Evolutionary conservation across 106 monocot species (phyloP), one percentile per base, ranked within the genome.

Genomic region (Dioscorea dumetorum): DNA sequence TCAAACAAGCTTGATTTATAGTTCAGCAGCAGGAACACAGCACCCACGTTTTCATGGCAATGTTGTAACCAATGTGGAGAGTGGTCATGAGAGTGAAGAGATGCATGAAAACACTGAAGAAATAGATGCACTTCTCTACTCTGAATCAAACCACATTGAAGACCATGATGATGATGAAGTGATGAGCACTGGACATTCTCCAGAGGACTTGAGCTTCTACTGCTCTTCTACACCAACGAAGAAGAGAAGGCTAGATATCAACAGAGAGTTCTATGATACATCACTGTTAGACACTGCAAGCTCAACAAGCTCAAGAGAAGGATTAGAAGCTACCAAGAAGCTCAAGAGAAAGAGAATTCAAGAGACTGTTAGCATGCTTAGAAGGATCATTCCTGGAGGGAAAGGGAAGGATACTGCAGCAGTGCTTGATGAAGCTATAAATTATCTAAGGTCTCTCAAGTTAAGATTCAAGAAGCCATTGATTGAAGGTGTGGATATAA

Each of bases 51-150:
- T 41, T 41, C 41, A 41, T 41, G 41, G 3, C 41, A 41, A 41
- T 41, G 41, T 6, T 10, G 41, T 41, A 41, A 41, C 41, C 41
- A 41, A 41, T 41, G 10, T 41, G 41, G 41, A 41, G 10, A 5
- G 6, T 41, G 41, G 41, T 41, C 41, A 41, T 41, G 41, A 10
- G 41, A 41, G 41, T 41, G 41, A 41, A 41, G 83, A 80, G 21
- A 86, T 84, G 80, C 80, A 77, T 34, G 93, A 94, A 76, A 81
- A 94, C 52, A 75, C 81, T 0, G 94, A 94, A 11, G 94, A 87
- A 60, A 94, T 94, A 33, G 76, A 94, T 70, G 94, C 90, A 8
- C 78, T 94, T 20, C 74, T 94, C 0, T 82, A 87, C 50, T 94
- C 93, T 11, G 88, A 84, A 64, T 89, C 89, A 11, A 41, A 10